Conservation (phyloP, 805 yeast species). For the Pachysolen tannophilus region DNA sequence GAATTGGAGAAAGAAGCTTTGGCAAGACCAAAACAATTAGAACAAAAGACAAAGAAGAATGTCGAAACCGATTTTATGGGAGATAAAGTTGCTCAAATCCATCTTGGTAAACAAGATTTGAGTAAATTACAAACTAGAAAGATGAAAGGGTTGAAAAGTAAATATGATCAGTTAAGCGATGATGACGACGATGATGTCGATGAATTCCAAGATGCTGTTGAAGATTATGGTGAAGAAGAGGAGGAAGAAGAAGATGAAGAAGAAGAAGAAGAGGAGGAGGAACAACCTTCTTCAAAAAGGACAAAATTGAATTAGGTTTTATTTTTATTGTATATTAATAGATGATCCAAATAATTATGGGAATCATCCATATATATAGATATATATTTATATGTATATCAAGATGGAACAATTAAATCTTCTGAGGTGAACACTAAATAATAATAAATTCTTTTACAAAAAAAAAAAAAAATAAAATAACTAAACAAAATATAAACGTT, state of each 20-base stretch:
- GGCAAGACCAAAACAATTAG: constrained; percentile 73
- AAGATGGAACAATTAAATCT: no score
- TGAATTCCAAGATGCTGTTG: constrained; percentile 21
- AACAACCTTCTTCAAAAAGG: constrained; percentile 17
- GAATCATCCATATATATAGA: no score
- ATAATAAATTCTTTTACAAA: no score
- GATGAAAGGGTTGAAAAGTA: constrained; percentile 94
- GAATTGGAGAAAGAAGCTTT: constrained; percentile 88
- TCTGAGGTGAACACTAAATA: no score
- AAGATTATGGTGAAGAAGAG: constrained; percentile 13
- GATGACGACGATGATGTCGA: constrained; percentile 47
- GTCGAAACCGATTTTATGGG: constrained; percentile 84
- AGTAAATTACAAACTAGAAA: constrained; percentile 88
- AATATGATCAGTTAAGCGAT: constrained; percentile 62
- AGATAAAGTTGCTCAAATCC: constrained; percentile 94
- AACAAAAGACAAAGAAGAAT: constrained; percentile 80
- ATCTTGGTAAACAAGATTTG: constrained; percentile 92
- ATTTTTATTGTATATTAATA: no score
- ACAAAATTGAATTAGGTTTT: background rate
- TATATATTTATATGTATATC: no score
- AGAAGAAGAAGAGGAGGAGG: constrained; percentile 32
- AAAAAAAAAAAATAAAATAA: no score
- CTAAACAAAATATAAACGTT: no score
- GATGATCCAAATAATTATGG: no score
- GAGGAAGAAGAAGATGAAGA: constrained; percentile 22